Evolutionary conservation across 352 stramenopile species (phyloP).

Genomic region (Pythium dissimile): DNA sequence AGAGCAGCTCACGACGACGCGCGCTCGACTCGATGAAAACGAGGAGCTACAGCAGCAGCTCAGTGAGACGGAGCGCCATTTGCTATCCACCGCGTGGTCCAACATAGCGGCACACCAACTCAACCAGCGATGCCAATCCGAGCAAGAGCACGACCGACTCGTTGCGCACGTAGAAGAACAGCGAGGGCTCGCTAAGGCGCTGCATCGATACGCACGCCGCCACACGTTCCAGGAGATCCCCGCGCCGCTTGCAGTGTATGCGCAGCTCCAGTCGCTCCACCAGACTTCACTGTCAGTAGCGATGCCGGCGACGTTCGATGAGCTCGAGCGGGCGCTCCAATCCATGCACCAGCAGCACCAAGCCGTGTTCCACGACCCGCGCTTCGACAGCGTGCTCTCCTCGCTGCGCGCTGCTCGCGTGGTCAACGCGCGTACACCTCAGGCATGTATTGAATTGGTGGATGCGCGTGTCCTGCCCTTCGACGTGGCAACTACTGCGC

Average conservation of each 20-base stretch:
- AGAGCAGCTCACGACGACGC: not conserved
- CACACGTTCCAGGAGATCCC: conserved; percentile 1
- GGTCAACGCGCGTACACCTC: not conserved
- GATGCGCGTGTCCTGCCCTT: conserved; percentile 12
- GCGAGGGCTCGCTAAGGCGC: conserved; percentile 18
- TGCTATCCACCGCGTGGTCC: conserved; percentile 7
- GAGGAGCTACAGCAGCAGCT: not conserved
- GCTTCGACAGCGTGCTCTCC: not conserved
- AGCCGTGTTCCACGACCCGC: not conserved
- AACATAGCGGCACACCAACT: conserved; percentile 3
- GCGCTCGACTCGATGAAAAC: not conserved
- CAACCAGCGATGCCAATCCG: conserved; percentile 9
- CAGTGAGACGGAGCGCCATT: not conserved
- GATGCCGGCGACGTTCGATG: not conserved
- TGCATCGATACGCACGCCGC: conserved; percentile 5
- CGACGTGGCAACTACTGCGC: not conserved
- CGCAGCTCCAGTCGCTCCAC: not conserved
- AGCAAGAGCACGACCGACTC: conserved; percentile 26
- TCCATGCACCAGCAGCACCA: conserved; percentile 4
- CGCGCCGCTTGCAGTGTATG: conserved; percentile 2
- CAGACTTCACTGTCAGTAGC: not conserved
- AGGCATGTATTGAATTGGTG: not conserved
- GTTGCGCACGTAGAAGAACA: conserved; percentile 23
- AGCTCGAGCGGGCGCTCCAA: not conserved
- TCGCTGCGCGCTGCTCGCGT: not conserved